A percentile compares a stretch with the other conserved stretches of the same genome.
Conservation (phyloP, 164 flowering plant genomes). For the Paratinospora sagittata region DNA sequence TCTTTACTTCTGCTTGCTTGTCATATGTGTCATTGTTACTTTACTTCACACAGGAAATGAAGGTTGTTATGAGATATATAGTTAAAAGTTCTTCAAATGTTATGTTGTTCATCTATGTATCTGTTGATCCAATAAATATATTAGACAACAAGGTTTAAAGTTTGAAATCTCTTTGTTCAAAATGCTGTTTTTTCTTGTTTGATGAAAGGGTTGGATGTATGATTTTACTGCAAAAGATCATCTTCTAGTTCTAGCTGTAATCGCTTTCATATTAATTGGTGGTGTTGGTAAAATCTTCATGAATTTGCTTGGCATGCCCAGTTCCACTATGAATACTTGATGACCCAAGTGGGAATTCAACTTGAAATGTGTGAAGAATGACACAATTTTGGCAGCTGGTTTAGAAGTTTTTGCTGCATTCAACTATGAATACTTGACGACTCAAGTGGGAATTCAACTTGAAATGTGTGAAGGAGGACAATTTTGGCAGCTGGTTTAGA, state of each 20-base stretch:
- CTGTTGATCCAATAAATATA: not conserved
- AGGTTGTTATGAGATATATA: slow-evolving; percentile 22
- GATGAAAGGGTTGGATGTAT: not conserved
- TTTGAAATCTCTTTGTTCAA: not conserved
- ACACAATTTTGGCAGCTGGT: not conserved
- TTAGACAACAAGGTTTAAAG: not conserved
- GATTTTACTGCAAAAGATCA: not conserved
- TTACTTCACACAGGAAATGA: slow-evolving; percentile 23
- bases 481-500: not conserved
- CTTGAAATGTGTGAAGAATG: not conserved
- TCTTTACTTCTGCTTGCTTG: slow-evolving; percentile 11
- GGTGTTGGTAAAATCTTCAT: too few species aligned
- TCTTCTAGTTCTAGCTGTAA: not conserved
- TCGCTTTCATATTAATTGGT: not conserved
- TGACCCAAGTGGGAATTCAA: too few species aligned
- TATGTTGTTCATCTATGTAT: slow-evolving; percentile 7
- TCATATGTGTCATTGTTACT: slow-evolving; percentile 22
- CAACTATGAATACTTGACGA: too few species aligned
- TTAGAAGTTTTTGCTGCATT: not conserved
- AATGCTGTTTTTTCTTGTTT: not conserved
- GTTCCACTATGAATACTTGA: too few species aligned
- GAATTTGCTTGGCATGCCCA: too few species aligned
- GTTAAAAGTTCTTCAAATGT: slow-evolving; percentile 24
- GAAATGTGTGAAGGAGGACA: too few species aligned
- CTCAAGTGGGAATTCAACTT: too few species aligned